phyloP scores from a whole-genome alignment of 768 basidiomycete genomes.

The Suillus subluteus region DNA sequence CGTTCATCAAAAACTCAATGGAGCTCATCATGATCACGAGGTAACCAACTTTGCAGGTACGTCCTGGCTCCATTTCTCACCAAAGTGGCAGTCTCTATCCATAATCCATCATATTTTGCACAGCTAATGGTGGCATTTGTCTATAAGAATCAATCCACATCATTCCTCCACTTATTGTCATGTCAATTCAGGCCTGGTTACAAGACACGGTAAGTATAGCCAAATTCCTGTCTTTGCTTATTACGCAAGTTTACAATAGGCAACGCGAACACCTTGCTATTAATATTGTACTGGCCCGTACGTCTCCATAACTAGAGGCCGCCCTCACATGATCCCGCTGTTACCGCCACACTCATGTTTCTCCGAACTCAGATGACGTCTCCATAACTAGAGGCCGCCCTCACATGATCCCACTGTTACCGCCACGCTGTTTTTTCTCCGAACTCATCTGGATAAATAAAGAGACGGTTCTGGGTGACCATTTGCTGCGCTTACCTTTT shows the following conservation, averaged over 20 bases:
- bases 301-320: too few relatives aligned
- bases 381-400: neutral
- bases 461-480: neutral
- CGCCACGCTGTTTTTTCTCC: neutral
- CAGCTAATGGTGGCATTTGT: neutral
- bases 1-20: too few relatives aligned
- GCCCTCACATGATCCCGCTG: too few relatives aligned
- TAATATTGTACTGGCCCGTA: neutral
- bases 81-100: too few relatives aligned
- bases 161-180: neutral
- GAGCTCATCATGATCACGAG: too few relatives aligned
- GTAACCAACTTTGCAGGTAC: too few relatives aligned
- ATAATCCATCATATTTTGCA: neutral
- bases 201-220: neutral
- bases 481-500: neutral
- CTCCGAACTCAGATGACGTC: neutral
- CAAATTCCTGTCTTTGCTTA: neutral
- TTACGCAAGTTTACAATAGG: neutral
- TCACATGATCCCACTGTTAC: neutral
- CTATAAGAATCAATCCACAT: neutral
- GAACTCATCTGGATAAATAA: neutral
- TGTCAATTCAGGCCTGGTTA: slow-evolving; percentile 4
- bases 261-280: neutral
- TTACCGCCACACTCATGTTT: too few relatives aligned
- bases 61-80: too few relatives aligned